Percentiles rank a stretch among this genome's conserved stretches.
Evolutionary conservation across 768 basidiomycete species (phyloP).

Genomic region (Tulasnella sp.): DNA sequence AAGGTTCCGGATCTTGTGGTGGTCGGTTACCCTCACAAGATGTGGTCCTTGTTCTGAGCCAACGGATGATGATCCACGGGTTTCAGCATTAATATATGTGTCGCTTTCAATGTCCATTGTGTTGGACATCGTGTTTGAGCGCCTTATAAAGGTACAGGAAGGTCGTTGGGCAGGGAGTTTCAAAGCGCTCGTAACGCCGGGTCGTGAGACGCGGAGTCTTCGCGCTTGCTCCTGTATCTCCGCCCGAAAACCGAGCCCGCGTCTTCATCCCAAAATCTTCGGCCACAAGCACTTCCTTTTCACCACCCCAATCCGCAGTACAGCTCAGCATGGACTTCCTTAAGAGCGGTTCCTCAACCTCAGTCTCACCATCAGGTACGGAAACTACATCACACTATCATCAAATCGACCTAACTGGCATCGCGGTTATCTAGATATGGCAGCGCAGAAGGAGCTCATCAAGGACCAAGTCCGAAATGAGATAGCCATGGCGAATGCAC

Average conservation of each 20-base stretch:
- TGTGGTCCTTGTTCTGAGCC: slow-evolving; percentile 31
- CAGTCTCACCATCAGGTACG: neutral
- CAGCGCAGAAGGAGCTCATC: slow-evolving; percentile 53
- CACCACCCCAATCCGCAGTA: neutral
- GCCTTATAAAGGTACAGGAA: neutral
- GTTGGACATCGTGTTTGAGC: neutral
- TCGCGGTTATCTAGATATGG: slow-evolving; percentile 23
- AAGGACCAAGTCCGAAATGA: slow-evolving; percentile 71
- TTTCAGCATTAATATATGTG: neutral
- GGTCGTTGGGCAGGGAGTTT: neutral
- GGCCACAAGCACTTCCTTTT: neutral
- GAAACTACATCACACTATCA: neutral
- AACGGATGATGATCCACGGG: neutral
- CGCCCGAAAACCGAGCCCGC: slow-evolving; percentile 8
- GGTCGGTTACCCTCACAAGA: slow-evolving; percentile 37
- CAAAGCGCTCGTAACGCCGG: neutral
- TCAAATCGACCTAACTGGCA: neutral
- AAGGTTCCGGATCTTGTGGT: slow-evolving; percentile 35
- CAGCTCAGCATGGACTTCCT: slow-evolving; percentile 26
- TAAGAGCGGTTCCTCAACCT: slow-evolving; percentile 10
- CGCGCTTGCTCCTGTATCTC: neutral
- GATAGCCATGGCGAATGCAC: slow-evolving; percentile 72
- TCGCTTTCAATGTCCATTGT: neutral
- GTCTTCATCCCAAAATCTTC: slow-evolving; percentile 18
- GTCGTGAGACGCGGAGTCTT: slow-evolving; percentile 6